Conservation (phyloP, 2,329 filamentous ascomycete species). For the Knoxdaviesia proteae region DNA sequence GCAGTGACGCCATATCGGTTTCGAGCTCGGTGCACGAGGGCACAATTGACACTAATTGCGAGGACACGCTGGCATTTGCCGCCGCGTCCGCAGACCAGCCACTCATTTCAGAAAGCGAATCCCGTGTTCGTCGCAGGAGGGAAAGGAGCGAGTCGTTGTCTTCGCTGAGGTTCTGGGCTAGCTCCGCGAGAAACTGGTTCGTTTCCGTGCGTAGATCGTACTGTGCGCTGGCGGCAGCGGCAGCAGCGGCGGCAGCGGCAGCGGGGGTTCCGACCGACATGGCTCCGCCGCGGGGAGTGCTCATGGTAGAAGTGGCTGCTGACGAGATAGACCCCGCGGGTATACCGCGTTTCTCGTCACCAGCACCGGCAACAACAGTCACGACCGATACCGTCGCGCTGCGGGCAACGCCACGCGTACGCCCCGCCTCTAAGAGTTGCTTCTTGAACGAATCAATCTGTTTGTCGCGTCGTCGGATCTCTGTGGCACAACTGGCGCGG, state of each 20-base stretch:
- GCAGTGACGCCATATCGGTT: constrained; percentile 50
- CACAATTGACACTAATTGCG: constrained; percentile 1
- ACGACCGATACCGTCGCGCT: constrained; percentile 35
- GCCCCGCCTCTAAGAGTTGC: constrained; percentile 53
- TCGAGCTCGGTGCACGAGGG: constrained; percentile 42
- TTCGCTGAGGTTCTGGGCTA: constrained; percentile 67
- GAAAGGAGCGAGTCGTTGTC: constrained; percentile 72
- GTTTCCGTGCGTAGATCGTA: constrained; percentile 70
- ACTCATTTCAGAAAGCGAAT: constrained; percentile 49
- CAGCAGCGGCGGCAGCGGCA: constrained; percentile 3
- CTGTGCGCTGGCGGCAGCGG: constrained; percentile 17
- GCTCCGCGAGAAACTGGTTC: constrained; percentile 69
- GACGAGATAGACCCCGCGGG: no score
- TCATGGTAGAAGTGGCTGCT: no score
- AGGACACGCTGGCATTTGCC: constrained; percentile 5
- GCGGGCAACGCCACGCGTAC: constrained; percentile 34
- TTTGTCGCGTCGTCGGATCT: constrained; percentile 74
- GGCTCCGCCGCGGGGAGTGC: no score
- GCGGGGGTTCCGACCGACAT: no score
- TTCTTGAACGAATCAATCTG: constrained; percentile 79
- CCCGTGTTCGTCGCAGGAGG: constrained; percentile 50
- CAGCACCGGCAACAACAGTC: constrained; percentile 30
- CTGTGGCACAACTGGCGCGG: constrained; percentile 69
- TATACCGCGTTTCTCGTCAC: constrained; percentile 21
- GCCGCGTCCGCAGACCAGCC: constrained; percentile 24